Evolutionary conservation across 768 basidiomycete genomes (phyloP).

Genomic region (Tephrocybe sp.): DNA sequence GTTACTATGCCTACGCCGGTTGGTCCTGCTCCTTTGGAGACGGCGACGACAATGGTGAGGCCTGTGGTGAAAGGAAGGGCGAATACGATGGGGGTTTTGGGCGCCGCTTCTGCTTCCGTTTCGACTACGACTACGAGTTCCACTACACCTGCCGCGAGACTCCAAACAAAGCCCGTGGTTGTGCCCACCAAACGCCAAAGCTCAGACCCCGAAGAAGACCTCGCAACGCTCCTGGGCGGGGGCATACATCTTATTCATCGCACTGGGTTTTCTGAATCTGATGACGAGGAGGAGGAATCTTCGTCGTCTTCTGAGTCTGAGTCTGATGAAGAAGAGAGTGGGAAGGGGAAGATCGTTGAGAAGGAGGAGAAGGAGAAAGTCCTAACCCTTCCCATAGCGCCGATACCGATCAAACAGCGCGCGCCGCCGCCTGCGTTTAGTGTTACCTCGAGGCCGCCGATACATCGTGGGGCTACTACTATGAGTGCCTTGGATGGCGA

Average conservation of each 20-base stretch:
- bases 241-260: conserved; percentile 41
- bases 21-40: neutral
- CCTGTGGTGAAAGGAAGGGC: neutral
- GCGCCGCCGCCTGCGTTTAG: conserved; percentile 58
- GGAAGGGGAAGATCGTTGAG: conserved; percentile 14
- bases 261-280: conserved; percentile 30
- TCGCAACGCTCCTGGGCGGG: conserved; percentile 42
- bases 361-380: conserved; percentile 11
- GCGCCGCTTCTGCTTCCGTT: too few relatives aligned
- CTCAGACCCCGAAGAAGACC: conserved; percentile 40
- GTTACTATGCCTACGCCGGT: neutral
- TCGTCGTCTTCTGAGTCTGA: neutral
- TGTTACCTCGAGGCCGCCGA: conserved; percentile 58
- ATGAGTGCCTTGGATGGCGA: too few relatives aligned
- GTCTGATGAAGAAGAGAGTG: neutral
- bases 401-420: conserved; percentile 60
- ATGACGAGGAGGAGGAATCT: conserved; percentile 19
- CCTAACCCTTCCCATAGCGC: conserved; percentile 36
- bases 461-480: conserved; percentile 16
- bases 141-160: neutral
- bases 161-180: too few relatives aligned
- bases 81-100: neutral
- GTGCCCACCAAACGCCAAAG: conserved; percentile 10
- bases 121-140: neutral
- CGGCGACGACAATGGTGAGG: neutral